These are phyloP conservation scores for Oxytropis ochrocephala DNA, from an alignment of 306 rosid species.

Conservation along the genomic window DNA sequence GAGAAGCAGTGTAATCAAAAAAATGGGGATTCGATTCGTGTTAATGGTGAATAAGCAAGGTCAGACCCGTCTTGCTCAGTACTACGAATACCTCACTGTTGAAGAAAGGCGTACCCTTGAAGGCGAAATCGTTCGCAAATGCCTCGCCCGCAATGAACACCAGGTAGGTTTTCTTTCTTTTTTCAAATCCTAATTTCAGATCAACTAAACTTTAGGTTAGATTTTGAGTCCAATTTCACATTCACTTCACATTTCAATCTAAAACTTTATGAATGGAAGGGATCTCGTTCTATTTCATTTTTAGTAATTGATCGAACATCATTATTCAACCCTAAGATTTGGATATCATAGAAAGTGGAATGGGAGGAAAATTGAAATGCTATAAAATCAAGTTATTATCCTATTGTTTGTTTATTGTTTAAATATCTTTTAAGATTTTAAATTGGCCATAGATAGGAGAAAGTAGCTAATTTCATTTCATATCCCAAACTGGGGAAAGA, in stretches of 20 bases:
- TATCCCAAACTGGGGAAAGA: not conserved
- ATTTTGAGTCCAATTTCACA: not conserved
- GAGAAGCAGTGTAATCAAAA: not conserved
- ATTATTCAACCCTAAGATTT: not conserved
- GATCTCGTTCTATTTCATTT: not conserved
- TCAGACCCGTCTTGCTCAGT: slow-evolving; percentile 88
- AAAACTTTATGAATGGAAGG: not conserved
- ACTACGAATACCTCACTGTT: slow-evolving; percentile 74
- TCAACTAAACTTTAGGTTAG: not conserved
- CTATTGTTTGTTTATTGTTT: not conserved
- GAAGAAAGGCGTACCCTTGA: slow-evolving; percentile 86
- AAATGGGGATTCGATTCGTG: slow-evolving; percentile 87
- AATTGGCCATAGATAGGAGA: not conserved
- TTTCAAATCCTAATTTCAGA: not conserved
- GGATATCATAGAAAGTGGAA: not conserved
- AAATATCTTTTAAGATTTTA: no score
- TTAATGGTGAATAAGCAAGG: slow-evolving; percentile 93
- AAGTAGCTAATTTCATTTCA: not conserved
- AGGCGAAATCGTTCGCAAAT: slow-evolving; percentile 87
- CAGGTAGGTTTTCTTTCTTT: slow-evolving; percentile 42
- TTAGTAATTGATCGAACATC: not conserved
- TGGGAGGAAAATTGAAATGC: no score
- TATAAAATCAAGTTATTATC: not conserved
- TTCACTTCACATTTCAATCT: not conserved
- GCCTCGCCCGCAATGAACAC: slow-evolving; percentile 79